Percentiles rank a stretch among this genome's conserved stretches.
Evolutionary conservation across 2,329 filamentous ascomycete genomes (phyloP).

Genomic region (Myriosclerotinia scirpicola): DNA sequence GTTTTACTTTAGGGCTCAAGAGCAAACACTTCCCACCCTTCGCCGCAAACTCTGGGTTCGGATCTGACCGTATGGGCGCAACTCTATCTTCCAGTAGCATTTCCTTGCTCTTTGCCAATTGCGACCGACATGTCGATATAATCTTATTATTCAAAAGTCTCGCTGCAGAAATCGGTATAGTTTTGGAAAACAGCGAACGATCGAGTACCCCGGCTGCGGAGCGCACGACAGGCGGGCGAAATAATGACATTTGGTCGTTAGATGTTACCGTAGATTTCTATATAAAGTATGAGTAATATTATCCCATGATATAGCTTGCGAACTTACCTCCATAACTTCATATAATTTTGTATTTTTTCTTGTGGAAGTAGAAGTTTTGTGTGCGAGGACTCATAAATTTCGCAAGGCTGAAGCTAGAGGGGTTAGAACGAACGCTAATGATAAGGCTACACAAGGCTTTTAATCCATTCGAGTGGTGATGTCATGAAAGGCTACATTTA

Average conservation of each 20-base stretch:
- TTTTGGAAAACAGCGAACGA: slow-evolving; percentile 77
- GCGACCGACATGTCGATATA: slow-evolving; percentile 69
- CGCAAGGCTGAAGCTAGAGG: slow-evolving; percentile 17
- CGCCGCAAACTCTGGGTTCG: slow-evolving; percentile 52
- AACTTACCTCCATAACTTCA: slow-evolving; percentile 36
- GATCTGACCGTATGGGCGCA: slow-evolving; percentile 62
- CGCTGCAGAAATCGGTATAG: slow-evolving; percentile 74
- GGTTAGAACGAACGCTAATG: slow-evolving; percentile 15
- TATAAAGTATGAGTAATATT: slow-evolving; percentile 18
- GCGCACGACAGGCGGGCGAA: slow-evolving; percentile 78
- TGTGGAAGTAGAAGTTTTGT: slow-evolving; percentile 13
- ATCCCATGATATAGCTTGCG: background rate
- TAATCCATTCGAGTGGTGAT: slow-evolving; percentile 4
- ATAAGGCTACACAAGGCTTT: slow-evolving; percentile 9
- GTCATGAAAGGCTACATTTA: slow-evolving; percentile 27
- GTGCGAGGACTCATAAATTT: slow-evolving; percentile 17
- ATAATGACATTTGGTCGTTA: slow-evolving; percentile 53
- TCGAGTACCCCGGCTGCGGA: slow-evolving; percentile 69
- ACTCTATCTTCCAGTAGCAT: slow-evolving; percentile 64
- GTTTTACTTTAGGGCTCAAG: slow-evolving; percentile 56
- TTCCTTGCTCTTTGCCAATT: slow-evolving; percentile 65
- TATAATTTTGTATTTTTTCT: slow-evolving; percentile 26
- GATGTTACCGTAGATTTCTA: slow-evolving; percentile 29
- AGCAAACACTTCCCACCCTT: slow-evolving; percentile 62
- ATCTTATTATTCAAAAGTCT: slow-evolving; percentile 72